Conservation (phyloP, 2,329 filamentous ascomycete genomes). For the Zarea fungicola region DNA sequence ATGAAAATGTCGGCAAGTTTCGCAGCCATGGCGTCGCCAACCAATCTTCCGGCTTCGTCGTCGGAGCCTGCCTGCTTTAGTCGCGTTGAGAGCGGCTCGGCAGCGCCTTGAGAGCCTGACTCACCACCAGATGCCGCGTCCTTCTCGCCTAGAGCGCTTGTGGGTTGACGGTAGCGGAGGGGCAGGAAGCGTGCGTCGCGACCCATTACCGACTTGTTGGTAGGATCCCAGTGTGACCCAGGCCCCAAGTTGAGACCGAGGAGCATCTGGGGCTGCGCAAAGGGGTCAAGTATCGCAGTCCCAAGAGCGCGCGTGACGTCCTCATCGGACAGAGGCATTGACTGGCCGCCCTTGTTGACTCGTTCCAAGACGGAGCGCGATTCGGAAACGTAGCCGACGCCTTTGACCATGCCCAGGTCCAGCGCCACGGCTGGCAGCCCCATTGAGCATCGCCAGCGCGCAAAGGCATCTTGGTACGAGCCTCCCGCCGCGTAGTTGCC, state of each 20-base stretch:
- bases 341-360: slow-evolving; percentile 5
- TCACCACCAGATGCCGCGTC: background rate
- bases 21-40: background rate
- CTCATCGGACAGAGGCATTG: background rate
- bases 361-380: background rate
- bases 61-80: background rate
- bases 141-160: background rate
- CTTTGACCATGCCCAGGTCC: slow-evolving; percentile 15
- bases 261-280: background rate
- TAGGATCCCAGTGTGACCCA: slow-evolving; percentile 11
- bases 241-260: slow-evolving; percentile 10
- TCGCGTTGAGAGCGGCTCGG: background rate
- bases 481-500: slow-evolving; percentile 18
- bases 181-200: slow-evolving; percentile 12
- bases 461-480: slow-evolving; percentile 22
- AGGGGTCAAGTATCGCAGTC: background rate
- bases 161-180: slow-evolving; percentile 10
- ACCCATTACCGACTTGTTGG: slow-evolving; percentile 4
- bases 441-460: background rate
- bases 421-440: slow-evolving; percentile 9
- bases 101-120: background rate
- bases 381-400: slow-evolving; percentile 18
- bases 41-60: background rate
- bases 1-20: slow-evolving; percentile 21
- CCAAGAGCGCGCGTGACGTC: background rate